phyloP scores from a whole-genome alignment of 371 early-diverging fungal genomes.

The Mortierella sp. region DNA sequence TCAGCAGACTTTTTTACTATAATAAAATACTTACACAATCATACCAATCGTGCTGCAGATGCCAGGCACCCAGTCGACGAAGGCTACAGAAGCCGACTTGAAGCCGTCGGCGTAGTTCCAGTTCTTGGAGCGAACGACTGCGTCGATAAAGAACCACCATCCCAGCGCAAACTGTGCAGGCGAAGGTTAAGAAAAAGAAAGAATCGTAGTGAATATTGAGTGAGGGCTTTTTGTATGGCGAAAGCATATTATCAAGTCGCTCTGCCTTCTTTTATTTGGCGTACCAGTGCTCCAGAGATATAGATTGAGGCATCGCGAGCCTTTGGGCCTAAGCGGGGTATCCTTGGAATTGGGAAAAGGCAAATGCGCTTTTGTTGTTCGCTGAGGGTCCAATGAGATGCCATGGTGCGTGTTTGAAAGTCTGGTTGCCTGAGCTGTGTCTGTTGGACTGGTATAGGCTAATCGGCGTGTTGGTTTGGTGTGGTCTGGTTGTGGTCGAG shows the following conservation, averaged over 20 bases:
- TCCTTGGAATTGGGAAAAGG: constrained; percentile 46
- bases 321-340: constrained; percentile 60
- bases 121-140: constrained; percentile 62
- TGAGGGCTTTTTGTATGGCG: too few relatives aligned
- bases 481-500: neutral
- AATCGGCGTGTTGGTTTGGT: neutral
- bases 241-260: neutral
- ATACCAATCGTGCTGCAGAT: constrained; percentile 79
- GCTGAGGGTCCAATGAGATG: constrained; percentile 35
- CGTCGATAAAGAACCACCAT: constrained; percentile 89
- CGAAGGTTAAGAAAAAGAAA: neutral
- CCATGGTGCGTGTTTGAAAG: neutral
- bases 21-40: constrained; percentile 66
- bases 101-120: constrained; percentile 55
- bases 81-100: constrained; percentile 60
- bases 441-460: neutral
- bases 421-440: neutral
- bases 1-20: neutral
- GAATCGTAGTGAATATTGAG: neutral
- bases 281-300: constrained; percentile 65
- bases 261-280: neutral
- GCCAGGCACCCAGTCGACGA: constrained; percentile 86
- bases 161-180: constrained; percentile 75
- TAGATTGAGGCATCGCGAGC: constrained; percentile 62
- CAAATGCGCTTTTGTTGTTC: constrained; percentile 50